Base-by-base conservation (phyloP, 139 green algal genomes). In the Tetraselmis striata region DNA sequence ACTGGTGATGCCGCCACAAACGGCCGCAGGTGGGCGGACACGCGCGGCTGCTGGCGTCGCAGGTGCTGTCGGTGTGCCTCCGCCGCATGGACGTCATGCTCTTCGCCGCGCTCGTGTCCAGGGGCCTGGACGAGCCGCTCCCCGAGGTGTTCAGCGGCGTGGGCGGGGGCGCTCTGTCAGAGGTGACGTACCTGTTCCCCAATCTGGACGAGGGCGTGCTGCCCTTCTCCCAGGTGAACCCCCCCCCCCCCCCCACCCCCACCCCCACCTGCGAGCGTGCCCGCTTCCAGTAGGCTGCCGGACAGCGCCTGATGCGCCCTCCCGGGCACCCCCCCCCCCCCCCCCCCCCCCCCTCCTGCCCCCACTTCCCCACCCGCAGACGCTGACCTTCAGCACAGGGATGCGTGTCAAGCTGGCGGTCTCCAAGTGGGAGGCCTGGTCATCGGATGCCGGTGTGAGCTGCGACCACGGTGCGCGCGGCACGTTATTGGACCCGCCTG, bases 401-500 rank as follows among this genome's bases (percentile, higher is more conserved):
- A 91, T 96, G 80, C 82, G 85, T 24, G 83, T 96, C 2, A 95
- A 95, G 88, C 91, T 95, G 91, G 88, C 89, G 1, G 86, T 91
- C n/a, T 88, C 86, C n/a, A 81, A 83, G 78, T 86, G 74, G 25
- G 85, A 2, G 1, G 27, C 23, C 32, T 91, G 88, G 88, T 84
- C 86, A 0, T 75, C 83, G 29, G 88, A 91, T 58, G 83, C 77
- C 1, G 88, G 86, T 23, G 29, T 91, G 1, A 82, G 75, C 59
- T 81, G 86, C 11, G 83, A 5, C 45, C 5, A 67, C 18, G 83
- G 79, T 77, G 45, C 58, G 79, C 58, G 5, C 1, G 45, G n/a
- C n/a, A n/a, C n/a, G n/a, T n/a, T n/a, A n/a, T n/a, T n/a, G n/a
- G n/a, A n/a, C n/a, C n/a, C n/a, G n/a, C n/a, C n/a, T n/a, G n/a